Conservation (phyloP, 2,329 filamentous ascomycete genomes). For the Arthrocladium fulminans region DNA sequence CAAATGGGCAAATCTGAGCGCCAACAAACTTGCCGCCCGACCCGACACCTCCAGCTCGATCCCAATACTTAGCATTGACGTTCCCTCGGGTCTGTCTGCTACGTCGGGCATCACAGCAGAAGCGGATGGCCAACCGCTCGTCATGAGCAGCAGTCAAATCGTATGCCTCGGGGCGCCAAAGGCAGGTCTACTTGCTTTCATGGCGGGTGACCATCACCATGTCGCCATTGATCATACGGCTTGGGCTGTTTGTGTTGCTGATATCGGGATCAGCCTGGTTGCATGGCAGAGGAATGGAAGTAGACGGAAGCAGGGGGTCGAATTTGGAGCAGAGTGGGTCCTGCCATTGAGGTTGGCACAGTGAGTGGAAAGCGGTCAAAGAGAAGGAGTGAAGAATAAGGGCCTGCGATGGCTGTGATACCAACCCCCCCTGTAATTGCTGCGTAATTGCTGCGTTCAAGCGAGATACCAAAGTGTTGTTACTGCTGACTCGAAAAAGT, state of each 20-base stretch:
- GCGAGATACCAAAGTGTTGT: too few relatives aligned
- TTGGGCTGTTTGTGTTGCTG: slow-evolving; percentile 76
- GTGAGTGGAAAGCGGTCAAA: slow-evolving; percentile 8
- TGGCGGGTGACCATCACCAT: slow-evolving; percentile 43
- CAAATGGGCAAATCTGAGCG: slow-evolving; percentile 73
- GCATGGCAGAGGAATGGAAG: slow-evolving; percentile 24
- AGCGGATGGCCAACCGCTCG: slow-evolving; percentile 66
- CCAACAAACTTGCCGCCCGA: slow-evolving; percentile 1
- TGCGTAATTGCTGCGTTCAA: too few relatives aligned
- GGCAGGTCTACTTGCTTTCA: slow-evolving; percentile 68
- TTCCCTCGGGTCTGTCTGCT: slow-evolving; percentile 61
- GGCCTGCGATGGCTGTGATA: neutral
- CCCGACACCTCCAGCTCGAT: slow-evolving; percentile 31
- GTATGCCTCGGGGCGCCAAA: slow-evolving; percentile 82
- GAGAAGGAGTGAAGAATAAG: too few relatives aligned
- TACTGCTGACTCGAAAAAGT: too few relatives aligned
- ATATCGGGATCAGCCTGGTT: slow-evolving; percentile 55
- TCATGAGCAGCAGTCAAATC: slow-evolving; percentile 72
- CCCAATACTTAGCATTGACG: slow-evolving; percentile 76
- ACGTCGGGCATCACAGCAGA: slow-evolving; percentile 43
- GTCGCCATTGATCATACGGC: slow-evolving; percentile 24
- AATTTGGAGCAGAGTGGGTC: slow-evolving; percentile 83
- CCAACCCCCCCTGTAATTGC: too few relatives aligned
- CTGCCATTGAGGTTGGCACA: slow-evolving; percentile 34
- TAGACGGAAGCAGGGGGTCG: slow-evolving; percentile 65